A percentile compares a stretch with the other conserved stretches of the same genome.
Conservation (phyloP, 2,329 filamentous ascomycete genomes). For the Leptosphaerulina australis region DNA sequence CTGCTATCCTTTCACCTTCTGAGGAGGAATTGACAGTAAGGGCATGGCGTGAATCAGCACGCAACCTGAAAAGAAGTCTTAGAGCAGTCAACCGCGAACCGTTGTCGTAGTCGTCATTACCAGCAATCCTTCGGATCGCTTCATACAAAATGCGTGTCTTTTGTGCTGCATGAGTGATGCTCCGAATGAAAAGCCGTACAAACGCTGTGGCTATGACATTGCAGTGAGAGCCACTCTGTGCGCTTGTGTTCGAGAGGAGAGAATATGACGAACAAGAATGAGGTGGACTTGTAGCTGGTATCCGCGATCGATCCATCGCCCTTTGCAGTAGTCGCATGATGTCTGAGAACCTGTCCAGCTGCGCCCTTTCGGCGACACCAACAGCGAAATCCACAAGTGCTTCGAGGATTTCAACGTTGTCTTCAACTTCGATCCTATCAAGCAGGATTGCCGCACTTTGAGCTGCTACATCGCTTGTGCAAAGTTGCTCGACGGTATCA, state of each 20-base stretch:
- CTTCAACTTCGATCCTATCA: conserved; percentile 65
- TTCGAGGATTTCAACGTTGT: conserved; percentile 68
- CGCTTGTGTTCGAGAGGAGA: conserved; percentile 23
- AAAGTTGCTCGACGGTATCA: conserved; percentile 60
- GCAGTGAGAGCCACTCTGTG: conserved; percentile 58
- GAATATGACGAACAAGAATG: conserved; percentile 27
- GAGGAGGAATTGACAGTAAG: conserved; percentile 73
- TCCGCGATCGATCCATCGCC: conserved; percentile 34
- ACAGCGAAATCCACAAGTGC: conserved; percentile 69
- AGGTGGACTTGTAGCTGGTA: conserved; percentile 23
- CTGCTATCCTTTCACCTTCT: conserved; percentile 75
- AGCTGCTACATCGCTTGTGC: conserved; percentile 62
- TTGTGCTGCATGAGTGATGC: conserved; percentile 67
- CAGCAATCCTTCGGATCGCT: conserved; percentile 42
- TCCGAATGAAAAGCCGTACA: conserved; percentile 76
- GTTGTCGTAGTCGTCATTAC: conserved; percentile 38
- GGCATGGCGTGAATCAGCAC: conserved; percentile 79
- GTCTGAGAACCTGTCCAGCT: conserved; percentile 62
- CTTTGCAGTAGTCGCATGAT: conserved; percentile 52
- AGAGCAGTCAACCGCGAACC: conserved; percentile 49
- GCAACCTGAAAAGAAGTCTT: conserved; percentile 71
- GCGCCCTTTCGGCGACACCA: conserved; percentile 66
- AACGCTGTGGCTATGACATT: conserved; percentile 75
- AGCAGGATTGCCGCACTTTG: conserved; percentile 68
- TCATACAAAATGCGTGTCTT: conserved; percentile 63